Evolutionary conservation across 306 rosid genomes (phyloP).

Genomic region (Gleditsia sinensis): DNA sequence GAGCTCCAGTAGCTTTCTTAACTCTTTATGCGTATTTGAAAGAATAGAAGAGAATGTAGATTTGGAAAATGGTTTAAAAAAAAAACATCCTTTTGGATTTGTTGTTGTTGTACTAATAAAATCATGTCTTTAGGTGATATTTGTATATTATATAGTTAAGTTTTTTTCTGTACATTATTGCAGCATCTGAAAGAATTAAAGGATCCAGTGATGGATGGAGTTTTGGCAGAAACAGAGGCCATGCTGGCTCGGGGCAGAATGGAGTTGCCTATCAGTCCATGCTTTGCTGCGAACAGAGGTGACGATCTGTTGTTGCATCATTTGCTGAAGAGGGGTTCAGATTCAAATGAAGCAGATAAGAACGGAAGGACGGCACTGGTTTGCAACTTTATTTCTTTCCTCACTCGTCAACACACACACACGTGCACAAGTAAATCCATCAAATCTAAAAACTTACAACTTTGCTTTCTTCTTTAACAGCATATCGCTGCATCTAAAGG

Average conservation of each 20-base stretch:
- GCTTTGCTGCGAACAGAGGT: slow-evolving; percentile 65
- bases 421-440: not conserved
- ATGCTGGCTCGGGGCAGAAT: slow-evolving; percentile 62
- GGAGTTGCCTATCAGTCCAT: slow-evolving; percentile 62
- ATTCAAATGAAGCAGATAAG: slow-evolving; percentile 66
- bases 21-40: not conserved
- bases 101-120: not conserved
- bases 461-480: slow-evolving; percentile 43
- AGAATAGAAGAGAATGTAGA: not conserved
- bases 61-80: not conserved
- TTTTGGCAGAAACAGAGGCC: slow-evolving; percentile 57
- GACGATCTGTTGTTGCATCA: slow-evolving; percentile 55
- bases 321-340: slow-evolving; percentile 57
- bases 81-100: too few species aligned
- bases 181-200: slow-evolving; percentile 52
- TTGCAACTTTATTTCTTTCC: slow-evolving; percentile 22
- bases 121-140: not conserved
- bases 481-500: slow-evolving; percentile 71
- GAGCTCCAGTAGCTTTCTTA: not conserved
- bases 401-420: not conserved
- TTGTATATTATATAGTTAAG: not conserved
- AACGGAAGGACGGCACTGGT: slow-evolving; percentile 70
- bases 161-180: slow-evolving; percentile 13
- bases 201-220: slow-evolving; percentile 46
- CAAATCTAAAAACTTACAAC: slow-evolving; percentile 5